Percentiles rank a stretch among this genome's conserved stretches.
phyloP scores from a whole-genome alignment of 208 protist genomes.

The Wallacemonas sp. region DNA sequence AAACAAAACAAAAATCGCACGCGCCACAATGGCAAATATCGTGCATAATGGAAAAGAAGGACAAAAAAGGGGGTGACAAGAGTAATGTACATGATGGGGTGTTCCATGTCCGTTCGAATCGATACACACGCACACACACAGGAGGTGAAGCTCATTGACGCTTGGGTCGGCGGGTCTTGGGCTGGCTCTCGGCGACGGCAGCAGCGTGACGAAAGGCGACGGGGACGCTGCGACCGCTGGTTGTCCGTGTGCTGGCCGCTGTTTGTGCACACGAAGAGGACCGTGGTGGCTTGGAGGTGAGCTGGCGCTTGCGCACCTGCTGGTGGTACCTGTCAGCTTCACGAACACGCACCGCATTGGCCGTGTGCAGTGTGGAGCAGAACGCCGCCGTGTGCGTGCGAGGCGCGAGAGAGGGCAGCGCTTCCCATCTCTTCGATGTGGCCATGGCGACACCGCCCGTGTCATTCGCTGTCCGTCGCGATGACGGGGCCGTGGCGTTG shows the following conservation, averaged over 20 bases:
- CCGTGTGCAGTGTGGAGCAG: neutral
- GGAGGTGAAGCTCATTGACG: conserved; percentile 23
- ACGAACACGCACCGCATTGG: neutral
- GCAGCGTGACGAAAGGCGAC: conserved; percentile 32
- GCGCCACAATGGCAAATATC: too few species aligned
- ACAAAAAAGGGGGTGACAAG: neutral
- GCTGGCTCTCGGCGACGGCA: conserved; percentile 17
- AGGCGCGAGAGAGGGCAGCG: neutral
- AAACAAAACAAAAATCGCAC: too few species aligned
- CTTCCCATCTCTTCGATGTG: too few species aligned
- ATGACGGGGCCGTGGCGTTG: too few species aligned
- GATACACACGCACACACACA: neutral
- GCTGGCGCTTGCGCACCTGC: neutral
- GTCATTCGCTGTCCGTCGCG: too few species aligned
- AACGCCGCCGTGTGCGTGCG: conserved; percentile 1
- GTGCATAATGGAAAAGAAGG: neutral
- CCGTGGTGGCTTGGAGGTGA: neutral
- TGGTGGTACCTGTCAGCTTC: neutral
- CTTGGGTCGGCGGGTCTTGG: conserved; percentile 40
- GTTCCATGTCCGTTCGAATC: too few species aligned
- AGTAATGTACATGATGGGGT: conserved; percentile 24
- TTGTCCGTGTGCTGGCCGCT: neutral
- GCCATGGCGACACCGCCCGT: too few species aligned
- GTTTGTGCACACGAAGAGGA: neutral
- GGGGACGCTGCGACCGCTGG: neutral